Evolutionary conservation across 805 yeast species (phyloP).

Genomic region (Brettanomyces naardenensis): DNA sequence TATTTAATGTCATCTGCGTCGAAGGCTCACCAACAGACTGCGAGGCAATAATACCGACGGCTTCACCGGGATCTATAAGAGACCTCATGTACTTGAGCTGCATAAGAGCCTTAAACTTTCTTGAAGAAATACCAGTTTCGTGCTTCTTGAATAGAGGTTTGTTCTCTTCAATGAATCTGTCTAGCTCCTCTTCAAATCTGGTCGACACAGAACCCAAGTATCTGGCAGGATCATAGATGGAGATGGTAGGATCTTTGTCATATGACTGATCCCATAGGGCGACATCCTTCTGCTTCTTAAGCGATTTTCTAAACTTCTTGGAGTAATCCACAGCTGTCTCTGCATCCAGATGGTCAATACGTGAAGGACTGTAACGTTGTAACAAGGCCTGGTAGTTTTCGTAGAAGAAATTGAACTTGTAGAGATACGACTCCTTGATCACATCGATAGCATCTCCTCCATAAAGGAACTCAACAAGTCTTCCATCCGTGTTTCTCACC

Average conservation of each 20-base stretch:
- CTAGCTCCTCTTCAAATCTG: constrained; percentile 74
- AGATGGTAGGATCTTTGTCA: constrained; percentile 83
- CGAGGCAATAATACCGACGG: constrained; percentile 97
- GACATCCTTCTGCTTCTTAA: constrained; percentile 52
- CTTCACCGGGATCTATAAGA: constrained; percentile 90
- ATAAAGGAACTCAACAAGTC: constrained; percentile 87
- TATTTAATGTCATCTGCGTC: constrained; percentile 95
- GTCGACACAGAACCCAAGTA: constrained; percentile 92
- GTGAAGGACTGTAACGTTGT: constrained; percentile 79
- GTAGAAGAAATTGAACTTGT: constrained; percentile 85
- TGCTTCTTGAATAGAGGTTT: constrained; percentile 45
- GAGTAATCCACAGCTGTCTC: constrained; percentile 72
- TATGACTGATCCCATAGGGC: constrained; percentile 54
- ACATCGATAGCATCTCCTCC: constrained; percentile 98
- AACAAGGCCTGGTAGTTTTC: constrained; percentile 85
- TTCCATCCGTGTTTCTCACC: constrained; percentile 92
- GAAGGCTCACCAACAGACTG: constrained; percentile 99
- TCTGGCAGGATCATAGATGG: constrained; percentile 81
- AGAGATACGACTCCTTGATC: constrained; percentile 89
- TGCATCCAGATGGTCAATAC: constrained; percentile 70
- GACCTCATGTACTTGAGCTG: constrained; percentile 98
- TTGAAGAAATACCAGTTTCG: constrained; percentile 50
- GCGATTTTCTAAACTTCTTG: constrained; percentile 71
- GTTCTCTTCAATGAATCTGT: constrained; percentile 53
- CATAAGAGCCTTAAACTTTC: constrained; percentile 93